Base-by-base conservation (phyloP, 306 rosid species). In the Rosa persica region DNA sequence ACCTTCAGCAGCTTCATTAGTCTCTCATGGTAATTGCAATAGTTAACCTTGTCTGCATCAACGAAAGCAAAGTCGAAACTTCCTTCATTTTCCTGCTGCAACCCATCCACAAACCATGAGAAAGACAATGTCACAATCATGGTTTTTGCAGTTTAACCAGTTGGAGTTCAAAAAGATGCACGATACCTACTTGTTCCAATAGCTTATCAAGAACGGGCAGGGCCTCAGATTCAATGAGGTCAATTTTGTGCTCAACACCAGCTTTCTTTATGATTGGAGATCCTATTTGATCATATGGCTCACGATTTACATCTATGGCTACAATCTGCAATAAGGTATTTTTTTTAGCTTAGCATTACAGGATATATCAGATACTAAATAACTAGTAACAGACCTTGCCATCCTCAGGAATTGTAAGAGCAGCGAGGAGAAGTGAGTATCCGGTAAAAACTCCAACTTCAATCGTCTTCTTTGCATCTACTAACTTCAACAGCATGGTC, bases 351-450 rank as follows among this genome's bases (percentile, higher is more conserved):
- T 54, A 11, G 81, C 19, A 5, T n/a, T 5, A 39, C 17, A 6
- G 13, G 30, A 40, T 36, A 6, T 8, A 22, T 70, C 57, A 7
- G 40, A 46, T 20, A 70, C 17, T 23, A 36, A 51, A 30, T 12
- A 62, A 62, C 39, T 34, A 27, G 3, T 34, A 16, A 27, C 36
- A 42, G 46, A 81, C 85, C 81, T 87, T 87, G 80, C 93, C 96
- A 72, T 88, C 87, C 20, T 72, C 20, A 8, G 92, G 92, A 64
- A 85, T 83, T 64, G 78, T 49, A 73, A 89, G 92, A 71, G 92
- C 93, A 0, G 96, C 89, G 76, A 87, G 90, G 76, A 89, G 96
- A 82, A 88, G 90, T 72, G 93, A 87, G 79, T 91, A 89, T 69
- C 94, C 89, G 19, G 92, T 86, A 73, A 85, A 86, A 8, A 86